phyloP scores from a whole-genome alignment of 2,329 filamentous ascomycete genomes.

The Coleophoma cylindrospora region DNA sequence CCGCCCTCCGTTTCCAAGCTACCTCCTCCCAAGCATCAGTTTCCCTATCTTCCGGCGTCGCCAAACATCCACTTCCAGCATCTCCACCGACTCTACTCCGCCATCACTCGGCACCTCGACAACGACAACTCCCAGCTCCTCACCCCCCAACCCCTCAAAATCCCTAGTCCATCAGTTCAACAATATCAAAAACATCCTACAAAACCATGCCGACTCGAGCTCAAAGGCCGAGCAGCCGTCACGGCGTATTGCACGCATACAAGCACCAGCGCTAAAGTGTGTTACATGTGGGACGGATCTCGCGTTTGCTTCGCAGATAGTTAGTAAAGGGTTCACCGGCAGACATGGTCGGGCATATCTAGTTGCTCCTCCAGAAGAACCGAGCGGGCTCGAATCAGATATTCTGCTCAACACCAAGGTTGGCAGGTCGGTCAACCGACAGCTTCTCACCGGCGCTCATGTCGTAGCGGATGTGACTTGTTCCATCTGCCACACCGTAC shows the following conservation, averaged over 20 bases:
- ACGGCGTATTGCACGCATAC: constrained; percentile 32
- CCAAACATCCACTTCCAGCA: constrained; percentile 23
- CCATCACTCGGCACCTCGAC: constrained; percentile 31
- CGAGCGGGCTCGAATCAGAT: constrained; percentile 3
- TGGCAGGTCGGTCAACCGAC: constrained; percentile 48
- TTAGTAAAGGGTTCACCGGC: constrained; percentile 62
- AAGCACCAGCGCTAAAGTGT: constrained; percentile 55
- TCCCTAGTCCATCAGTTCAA: constrained; percentile 5
- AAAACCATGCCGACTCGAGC: constrained; percentile 15
- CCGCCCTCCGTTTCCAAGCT: constrained; percentile 38
- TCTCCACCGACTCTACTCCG: constrained; percentile 14
- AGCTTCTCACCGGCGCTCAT: constrained; percentile 58
- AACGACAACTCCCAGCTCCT: constrained; percentile 15
- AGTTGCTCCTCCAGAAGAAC: constrained; percentile 36
- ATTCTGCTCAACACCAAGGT: constrained; percentile 51
- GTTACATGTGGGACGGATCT: constrained; percentile 53
- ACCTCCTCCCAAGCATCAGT: constrained; percentile 45
- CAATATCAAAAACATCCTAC: constrained; percentile 21
- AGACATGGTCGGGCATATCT: constrained; percentile 61
- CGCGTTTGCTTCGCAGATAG: constrained; percentile 55
- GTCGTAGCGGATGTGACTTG: constrained; percentile 61
- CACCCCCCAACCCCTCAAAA: constrained; percentile 9
- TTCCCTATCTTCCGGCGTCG: constrained; percentile 41
- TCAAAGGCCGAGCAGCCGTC: constrained; percentile 7
- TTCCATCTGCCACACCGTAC: constrained; percentile 44